Evolutionary conservation across 495 filamentous ascomycete species (phyloP), one percentile per base, ranked within the genome.

Genomic region (Penicillium crystallinum): DNA sequence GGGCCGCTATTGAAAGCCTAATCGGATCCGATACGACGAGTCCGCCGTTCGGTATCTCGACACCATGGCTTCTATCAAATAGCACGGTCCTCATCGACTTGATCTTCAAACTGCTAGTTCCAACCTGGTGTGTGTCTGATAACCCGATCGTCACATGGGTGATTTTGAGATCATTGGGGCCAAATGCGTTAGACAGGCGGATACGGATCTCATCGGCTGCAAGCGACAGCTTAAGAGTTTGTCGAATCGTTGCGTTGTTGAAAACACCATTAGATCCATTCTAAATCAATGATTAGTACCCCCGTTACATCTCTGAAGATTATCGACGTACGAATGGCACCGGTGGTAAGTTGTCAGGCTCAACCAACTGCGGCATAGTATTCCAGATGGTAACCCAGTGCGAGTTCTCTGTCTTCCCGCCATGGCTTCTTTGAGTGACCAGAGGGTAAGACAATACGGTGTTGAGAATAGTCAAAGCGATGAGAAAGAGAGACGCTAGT

Each of bases 371-470:
- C 3, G 83, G 82, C 83, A 86, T 87, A 7, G 81, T 70, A 0
- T 80, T 77, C 84, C 83, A 87, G 2, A 81, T 81, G 51, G 76
- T 74, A 7, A 85, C 80, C 85, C 85, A 88, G 52, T 83, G 81
- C 0, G n/a, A 43, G 8, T 42, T 8, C 18, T 18, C 21, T 6
- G 11, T 7, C 12, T 25, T 11, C 2, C 27, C 11, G 2, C 11
- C 34, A 21, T 42, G 37, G 35, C 27, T 36, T 35, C 18, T 18
- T 31, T 18, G 52, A 3, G n/a, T 10, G 2, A 29, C 18, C 0
- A 39, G 5, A 10, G 46, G 35, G 23, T 35, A 23, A 11, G 21
- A 37, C 1, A 17, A 11, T 14, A 18, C 46, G n/a, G n/a, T 27
- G 27, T 31, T 0, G 36, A 14, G 0, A 15, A 11, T 1, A 22